Percentiles rank a stretch among this genome's conserved stretches.
phyloP scores from a whole-genome alignment of 805 yeast species.

The Metschnikowia drakensbergensis region DNA sequence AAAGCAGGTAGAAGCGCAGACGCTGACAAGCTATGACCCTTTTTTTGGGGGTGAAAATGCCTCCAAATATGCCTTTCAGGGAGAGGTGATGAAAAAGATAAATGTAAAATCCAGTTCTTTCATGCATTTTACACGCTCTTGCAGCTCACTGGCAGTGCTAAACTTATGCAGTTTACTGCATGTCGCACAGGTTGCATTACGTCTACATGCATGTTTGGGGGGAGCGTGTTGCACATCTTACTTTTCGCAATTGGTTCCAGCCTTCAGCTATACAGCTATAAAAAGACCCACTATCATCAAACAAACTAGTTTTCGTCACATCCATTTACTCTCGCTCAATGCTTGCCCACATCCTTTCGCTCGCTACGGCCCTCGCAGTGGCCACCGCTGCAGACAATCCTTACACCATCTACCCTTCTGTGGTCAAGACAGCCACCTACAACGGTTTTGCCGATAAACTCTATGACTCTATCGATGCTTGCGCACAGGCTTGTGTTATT shows the following conservation, averaged over 20 bases:
- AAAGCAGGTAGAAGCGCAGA: not conserved
- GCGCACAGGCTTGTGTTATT: constrained; percentile 33
- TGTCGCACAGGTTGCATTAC: not conserved
- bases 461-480: constrained; percentile 26
- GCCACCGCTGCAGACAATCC: constrained; percentile 7
- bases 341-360: constrained; percentile 7
- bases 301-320: not conserved
- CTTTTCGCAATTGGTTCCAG: not conserved
- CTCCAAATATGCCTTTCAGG: too few relatives aligned
- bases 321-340: not conserved
- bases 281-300: not conserved
- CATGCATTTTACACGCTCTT: not conserved
- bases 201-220: not conserved
- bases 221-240: not conserved
- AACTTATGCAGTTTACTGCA: not conserved
- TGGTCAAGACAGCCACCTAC: constrained; percentile 36
- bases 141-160: not conserved
- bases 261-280: not conserved
- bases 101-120: not conserved
- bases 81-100: not conserved
- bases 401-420: constrained; percentile 31
- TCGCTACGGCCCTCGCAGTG: constrained; percentile 9
- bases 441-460: constrained; percentile 39
- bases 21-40: not conserved
- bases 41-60: not conserved